Percentiles rank a stretch among this genome's conserved stretches.
Conservation (phyloP, 1,284 basidiomycete species). For the Cutaneotrichosporon arboriforme region DNA sequence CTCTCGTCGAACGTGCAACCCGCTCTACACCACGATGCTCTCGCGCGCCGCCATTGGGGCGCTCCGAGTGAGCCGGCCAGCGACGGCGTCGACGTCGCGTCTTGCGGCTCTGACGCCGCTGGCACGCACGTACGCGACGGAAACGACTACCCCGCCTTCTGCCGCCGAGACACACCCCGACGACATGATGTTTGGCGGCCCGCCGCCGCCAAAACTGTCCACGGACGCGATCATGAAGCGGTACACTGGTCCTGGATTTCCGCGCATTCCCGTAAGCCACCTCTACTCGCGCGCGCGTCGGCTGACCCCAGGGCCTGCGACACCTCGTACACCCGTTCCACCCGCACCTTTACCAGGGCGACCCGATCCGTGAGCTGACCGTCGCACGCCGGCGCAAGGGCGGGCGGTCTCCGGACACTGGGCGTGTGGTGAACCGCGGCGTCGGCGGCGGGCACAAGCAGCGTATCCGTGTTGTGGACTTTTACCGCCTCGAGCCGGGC, state of each 20-base stretch:
- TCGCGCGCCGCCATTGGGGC: slow-evolving; percentile 20
- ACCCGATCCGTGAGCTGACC: slow-evolving; percentile 78
- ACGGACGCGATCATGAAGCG: slow-evolving; percentile 35
- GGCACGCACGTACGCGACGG: slow-evolving; percentile 21
- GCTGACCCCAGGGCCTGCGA: slow-evolving; percentile 58
- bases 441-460: slow-evolving; percentile 88
- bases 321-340: slow-evolving; percentile 78
- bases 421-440: slow-evolving; percentile 80
- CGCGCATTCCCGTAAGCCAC: slow-evolving; percentile 39
- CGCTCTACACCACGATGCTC: slow-evolving; percentile 19
- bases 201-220: slow-evolving; percentile 15
- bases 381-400: slow-evolving; percentile 75
- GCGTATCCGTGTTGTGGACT: slow-evolving; percentile 83
- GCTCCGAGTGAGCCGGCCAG: slow-evolving; percentile 12
- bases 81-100: slow-evolving; percentile 25
- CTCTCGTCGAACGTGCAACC: background rate
- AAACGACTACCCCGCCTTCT: background rate
- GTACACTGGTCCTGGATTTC: slow-evolving; percentile 42
- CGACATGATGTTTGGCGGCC: slow-evolving; percentile 24
- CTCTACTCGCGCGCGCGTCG: background rate
- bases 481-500: slow-evolving; percentile 68
- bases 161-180: slow-evolving; percentile 7
- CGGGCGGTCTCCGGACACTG: slow-evolving; percentile 68
- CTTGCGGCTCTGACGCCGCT: background rate
- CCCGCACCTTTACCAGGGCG: slow-evolving; percentile 73